Base-by-base conservation (phyloP, 257 asterid genomes). In the Scutellaria baicalensis region DNA sequence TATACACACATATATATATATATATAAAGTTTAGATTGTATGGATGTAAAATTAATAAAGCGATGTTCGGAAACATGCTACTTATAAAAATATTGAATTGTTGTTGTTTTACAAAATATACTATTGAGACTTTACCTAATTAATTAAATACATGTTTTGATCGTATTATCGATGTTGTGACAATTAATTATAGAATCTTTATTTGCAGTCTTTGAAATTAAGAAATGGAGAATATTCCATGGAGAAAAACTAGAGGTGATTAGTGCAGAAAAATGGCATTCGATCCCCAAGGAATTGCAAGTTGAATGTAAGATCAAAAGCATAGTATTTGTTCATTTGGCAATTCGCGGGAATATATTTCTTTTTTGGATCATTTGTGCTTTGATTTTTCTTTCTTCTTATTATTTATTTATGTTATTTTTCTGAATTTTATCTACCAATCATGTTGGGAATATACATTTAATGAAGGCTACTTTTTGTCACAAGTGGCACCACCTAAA, bases 241-340 rank as follows among this genome's bases (percentile, higher is more conserved):
- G 18, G 36, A 20, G n/a, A 0, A 39, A 23, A 50, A 71, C 42
- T 48, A 71, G 52, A 8, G 68, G 33, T 27, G 33, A 27, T 27
- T 27, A 27, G 33, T 27, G 33, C 5, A 3, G 33, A 27, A 27
- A 27, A 27, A 27, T 27, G 33, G 33, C 56, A 49, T 67, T 67
- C n/a, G n/a, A n/a, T n/a, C 78, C 58, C 39, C 40, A 31, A 48
- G 39, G 69, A 59, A 13, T 42, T 60, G 59, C 35, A 35, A 18
- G 33, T 61, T 36, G 71, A 52, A 60, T 18, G 8, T 60, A n/a
- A n/a, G n/a, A n/a, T 71, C 5, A 44, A 27, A 71, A 45, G 72
- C 66, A 64, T 70, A 18, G 5, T 52, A 36, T 68, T 77, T 45
- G 62, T 49, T 75, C 48, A 61, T 72, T 54, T 60, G 51, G 66